These are phyloP conservation scores for Arthroderma sp. DNA, from an alignment of 2,329 filamentous ascomycete genomes.

Conservation along the genomic window DNA sequence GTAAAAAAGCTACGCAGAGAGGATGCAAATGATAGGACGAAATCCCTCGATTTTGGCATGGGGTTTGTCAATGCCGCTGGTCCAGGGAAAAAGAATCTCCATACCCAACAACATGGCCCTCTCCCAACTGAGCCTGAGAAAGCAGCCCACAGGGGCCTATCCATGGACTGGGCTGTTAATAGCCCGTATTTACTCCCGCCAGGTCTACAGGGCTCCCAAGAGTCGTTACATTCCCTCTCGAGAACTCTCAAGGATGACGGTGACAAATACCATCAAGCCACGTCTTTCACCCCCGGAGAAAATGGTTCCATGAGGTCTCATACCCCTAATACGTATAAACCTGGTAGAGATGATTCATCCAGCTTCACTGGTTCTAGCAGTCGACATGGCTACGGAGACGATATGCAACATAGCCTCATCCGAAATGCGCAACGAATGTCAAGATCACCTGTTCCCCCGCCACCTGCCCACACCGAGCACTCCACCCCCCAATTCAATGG, in stretches of 20 bases:
- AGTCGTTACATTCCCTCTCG: conserved; percentile 77
- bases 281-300: conserved; percentile 41
- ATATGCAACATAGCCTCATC: conserved; percentile 40
- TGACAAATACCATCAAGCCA: conserved; percentile 66
- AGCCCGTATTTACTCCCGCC: conserved; percentile 92
- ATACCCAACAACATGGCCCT: conserved; percentile 25
- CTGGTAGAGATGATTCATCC: conserved; percentile 36
- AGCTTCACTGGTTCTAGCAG: conserved; percentile 39
- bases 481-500: too few species aligned
- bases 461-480: too few species aligned
- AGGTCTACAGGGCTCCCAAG: conserved; percentile 60
- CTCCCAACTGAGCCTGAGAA: too few species aligned
- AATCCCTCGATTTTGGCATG: conserved; percentile 83
- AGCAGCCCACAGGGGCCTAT: conserved; percentile 30
- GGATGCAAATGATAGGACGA: conserved; percentile 75
- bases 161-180: conserved; percentile 54
- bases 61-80: conserved; percentile 35
- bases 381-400: conserved; percentile 24
- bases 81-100: conserved; percentile 42
- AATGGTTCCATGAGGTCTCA: conserved; percentile 26
- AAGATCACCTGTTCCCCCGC: conserved; percentile 31
- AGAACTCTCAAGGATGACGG: conserved; percentile 60
- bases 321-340: conserved; percentile 14
- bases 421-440: conserved; percentile 47
- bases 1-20: conserved; percentile 58